Base-by-base conservation (phyloP, 768 basidiomycete species). In the Russula griseocarnosa region DNA sequence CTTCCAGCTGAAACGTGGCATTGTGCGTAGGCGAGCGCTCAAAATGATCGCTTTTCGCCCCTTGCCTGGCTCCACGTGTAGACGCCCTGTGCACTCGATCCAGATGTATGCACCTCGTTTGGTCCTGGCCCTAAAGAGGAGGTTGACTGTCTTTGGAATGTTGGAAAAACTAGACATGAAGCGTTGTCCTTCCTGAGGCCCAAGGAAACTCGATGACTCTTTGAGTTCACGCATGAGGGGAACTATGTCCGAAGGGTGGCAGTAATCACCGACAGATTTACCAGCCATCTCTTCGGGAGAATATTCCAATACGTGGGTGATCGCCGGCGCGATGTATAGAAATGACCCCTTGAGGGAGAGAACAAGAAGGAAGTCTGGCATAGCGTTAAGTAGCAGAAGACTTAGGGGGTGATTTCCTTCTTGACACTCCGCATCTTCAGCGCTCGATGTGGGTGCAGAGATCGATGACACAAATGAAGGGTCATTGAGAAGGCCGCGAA, bases 41-140 rank as follows among this genome's bases (percentile, higher is more conserved):
- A 99, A 79, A 40, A 99, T 85, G 71, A 99, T 93, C 2, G 94
- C 92, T 75, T 98, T 97, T 42, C 94, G 79, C 0, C 94, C 94
- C 71, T 98, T 98, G 1, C 94, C 93, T 0, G 93, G 88, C 76
- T 99, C 96, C 61, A 91, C 83, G 70, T 95, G 89, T 46, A 98
- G 79, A 34, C 92, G 80, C 1, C 96, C 96, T n/a, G 87, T 80
- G 55, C 86, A 88, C 73, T 97, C 93, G 18, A 98, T 79, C 96
- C 96, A 99, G 22, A 94, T 82, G 74, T 88, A 94, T 1, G 69
- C 69, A 2, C 79, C 83, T 52, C 74, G 69, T 73, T 90, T 92
- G 8, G 87, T 83, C 34, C 81, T 79, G 9, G 92, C 90, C 3
- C 96, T 81, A 77, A 93, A 98, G 42, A 98, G 82, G 14, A 98